Conservation (phyloP, 345 rosid species). For the Ceriops tagal region DNA sequence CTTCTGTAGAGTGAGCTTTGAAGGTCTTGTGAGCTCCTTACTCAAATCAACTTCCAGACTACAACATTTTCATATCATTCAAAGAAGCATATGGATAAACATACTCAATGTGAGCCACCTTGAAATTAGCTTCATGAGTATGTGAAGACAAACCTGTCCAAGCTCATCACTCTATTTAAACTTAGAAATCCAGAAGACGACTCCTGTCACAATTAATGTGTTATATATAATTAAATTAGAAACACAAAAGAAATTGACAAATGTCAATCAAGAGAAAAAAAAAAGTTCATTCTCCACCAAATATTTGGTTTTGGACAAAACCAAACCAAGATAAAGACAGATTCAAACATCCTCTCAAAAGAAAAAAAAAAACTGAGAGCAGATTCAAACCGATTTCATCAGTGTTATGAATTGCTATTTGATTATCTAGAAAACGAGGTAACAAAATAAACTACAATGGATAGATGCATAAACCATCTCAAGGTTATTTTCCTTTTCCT, state of each 20-base stretch:
- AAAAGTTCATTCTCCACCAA: background rate
- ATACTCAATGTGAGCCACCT: constrained; percentile 2
- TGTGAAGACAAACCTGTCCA: constrained; percentile 60
- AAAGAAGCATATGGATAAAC: constrained; percentile 3
- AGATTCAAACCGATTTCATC: background rate
- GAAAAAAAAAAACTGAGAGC: no score
- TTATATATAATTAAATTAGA: constrained; percentile 1
- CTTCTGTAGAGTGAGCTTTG: constrained; percentile 33
- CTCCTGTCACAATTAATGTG: constrained; percentile 43
- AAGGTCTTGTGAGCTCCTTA: constrained; percentile 57
- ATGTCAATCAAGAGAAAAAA: background rate
- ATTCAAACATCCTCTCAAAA: background rate
- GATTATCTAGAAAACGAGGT: no score
- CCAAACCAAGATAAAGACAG: background rate
- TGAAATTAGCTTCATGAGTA: constrained; percentile 7
- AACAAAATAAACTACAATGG: no score
- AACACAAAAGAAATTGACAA: background rate
- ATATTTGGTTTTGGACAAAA: background rate
- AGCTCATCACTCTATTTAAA: constrained; percentile 79
- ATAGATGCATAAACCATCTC: no score
- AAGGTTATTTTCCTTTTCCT: no score
- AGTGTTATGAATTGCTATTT: background rate
- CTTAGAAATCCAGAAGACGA: constrained; percentile 79
- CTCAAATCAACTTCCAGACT: constrained; percentile 89
- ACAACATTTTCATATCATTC: constrained; percentile 9